Conservation (phyloP, 2,329 filamentous ascomycete species). For the Talaromyces verruculosus region DNA sequence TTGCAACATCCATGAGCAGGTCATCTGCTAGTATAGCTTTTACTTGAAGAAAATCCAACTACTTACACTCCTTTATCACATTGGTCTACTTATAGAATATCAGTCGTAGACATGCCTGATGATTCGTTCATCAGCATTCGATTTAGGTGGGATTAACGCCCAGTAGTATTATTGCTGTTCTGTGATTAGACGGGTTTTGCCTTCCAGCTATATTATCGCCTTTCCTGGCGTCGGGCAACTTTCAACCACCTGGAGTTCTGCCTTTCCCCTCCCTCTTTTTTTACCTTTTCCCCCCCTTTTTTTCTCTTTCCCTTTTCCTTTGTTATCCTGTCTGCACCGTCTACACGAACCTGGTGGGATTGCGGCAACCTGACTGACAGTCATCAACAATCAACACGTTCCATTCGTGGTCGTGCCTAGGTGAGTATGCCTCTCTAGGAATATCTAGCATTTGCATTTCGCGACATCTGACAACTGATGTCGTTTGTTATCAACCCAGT, state of each 20-base stretch:
- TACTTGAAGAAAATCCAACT: not conserved
- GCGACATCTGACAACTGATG: not conserved
- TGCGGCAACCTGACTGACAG: not conserved
- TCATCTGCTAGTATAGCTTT: not conserved
- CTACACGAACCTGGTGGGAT: not conserved
- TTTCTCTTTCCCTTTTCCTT: not conserved
- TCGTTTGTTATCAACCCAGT: not conserved
- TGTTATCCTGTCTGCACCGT: not conserved
- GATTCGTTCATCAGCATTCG: not conserved
- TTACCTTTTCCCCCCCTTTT: no score
- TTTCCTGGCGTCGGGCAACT: not conserved
- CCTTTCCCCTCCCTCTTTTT: not conserved
- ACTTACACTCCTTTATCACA: conserved; percentile 4
- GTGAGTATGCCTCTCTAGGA: not conserved
- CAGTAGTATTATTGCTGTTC: not conserved
- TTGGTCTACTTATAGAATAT: not conserved
- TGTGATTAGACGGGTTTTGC: not conserved
- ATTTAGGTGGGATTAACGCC: not conserved
- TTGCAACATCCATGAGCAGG: not conserved
- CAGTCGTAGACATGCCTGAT: not conserved
- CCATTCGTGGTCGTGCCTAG: not conserved
- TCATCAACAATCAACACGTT: not conserved
- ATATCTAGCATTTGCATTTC: not conserved
- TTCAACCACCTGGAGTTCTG: not conserved
- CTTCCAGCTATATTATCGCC: not conserved